These are phyloP conservation scores for Myriangium duriaei DNA, from an alignment of 2,329 filamentous ascomycete species.

Conservation along the genomic window DNA sequence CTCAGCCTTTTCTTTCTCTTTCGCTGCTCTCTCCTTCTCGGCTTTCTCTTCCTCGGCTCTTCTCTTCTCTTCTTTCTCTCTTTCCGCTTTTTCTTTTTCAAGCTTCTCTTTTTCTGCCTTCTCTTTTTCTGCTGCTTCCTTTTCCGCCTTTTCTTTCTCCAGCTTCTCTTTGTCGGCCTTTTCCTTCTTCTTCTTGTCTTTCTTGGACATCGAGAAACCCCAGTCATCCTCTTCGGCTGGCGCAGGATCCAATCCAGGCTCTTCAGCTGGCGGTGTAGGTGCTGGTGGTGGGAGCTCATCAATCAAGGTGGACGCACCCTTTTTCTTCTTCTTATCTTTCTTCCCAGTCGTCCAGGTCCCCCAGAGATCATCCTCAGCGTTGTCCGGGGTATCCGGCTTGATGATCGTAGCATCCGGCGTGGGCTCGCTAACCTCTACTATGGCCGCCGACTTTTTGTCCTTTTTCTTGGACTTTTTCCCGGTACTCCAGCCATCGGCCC, in stretches of 20 bases:
- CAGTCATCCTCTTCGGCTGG: conserved; percentile 23
- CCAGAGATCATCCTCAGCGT: conserved; percentile 23
- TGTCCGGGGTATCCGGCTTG: conserved; percentile 24
- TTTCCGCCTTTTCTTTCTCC: conserved; percentile 34
- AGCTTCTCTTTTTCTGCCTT: conserved; percentile 19
- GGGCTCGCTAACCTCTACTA: conserved; percentile 25
- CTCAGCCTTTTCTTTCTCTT: background rate
- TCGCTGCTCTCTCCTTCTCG: background rate
- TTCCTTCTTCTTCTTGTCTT: conserved; percentile 37
- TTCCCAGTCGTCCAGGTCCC: conserved; percentile 30
- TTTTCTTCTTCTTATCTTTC: conserved; percentile 44
- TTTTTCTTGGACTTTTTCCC: conserved; percentile 44
- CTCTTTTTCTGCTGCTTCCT: conserved; percentile 37
- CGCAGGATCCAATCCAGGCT: conserved; percentile 19
- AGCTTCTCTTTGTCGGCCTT: conserved; percentile 19
- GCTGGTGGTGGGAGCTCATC: conserved; percentile 35
- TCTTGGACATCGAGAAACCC: conserved; percentile 22
- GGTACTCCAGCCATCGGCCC: conserved; percentile 45
- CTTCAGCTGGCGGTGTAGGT: conserved; percentile 31
- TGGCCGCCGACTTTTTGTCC: conserved; percentile 26
- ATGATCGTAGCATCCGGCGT: conserved; percentile 26
- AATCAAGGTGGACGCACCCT: conserved; percentile 35
- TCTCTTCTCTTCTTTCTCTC: background rate
- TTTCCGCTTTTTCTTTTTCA: conserved; percentile 27
- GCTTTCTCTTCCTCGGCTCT: background rate